A percentile compares a stretch with the other conserved stretches of the same genome.
phyloP scores from a whole-genome alignment of 192 early-diverging fungal genomes.

The Coemansia sp. region DNA sequence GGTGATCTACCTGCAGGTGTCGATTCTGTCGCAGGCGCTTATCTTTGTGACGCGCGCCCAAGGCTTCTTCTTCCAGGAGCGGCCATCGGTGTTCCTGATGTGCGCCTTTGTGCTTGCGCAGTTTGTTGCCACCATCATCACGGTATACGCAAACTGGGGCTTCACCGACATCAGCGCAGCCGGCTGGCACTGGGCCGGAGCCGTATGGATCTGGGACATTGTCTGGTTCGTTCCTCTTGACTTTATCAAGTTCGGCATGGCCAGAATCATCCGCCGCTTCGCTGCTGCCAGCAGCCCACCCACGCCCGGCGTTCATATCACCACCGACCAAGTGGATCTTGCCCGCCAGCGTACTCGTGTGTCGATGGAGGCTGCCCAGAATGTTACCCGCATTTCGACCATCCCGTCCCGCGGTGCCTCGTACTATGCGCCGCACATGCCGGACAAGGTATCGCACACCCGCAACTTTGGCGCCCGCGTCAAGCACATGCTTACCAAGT shows the following conservation, averaged over 20 bases:
- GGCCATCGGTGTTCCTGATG: constrained; percentile 69
- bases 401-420: constrained; percentile 60
- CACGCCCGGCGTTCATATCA: constrained; percentile 29
- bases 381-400: constrained; percentile 64
- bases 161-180: constrained; percentile 73
- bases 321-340: constrained; percentile 51
- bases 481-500: constrained; percentile 53
- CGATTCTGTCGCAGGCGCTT: constrained; percentile 75
- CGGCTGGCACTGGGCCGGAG: constrained; percentile 76
- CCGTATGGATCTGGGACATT: constrained; percentile 81
- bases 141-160: constrained; percentile 81
- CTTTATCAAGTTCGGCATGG: constrained; percentile 78
- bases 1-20: constrained; percentile 80
- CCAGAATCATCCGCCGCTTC: constrained; percentile 61
- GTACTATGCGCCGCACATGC: constrained; percentile 66
- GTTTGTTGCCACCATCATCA: constrained; percentile 77
- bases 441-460: constrained; percentile 56
- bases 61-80: constrained; percentile 76
- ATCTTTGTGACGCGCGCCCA: constrained; percentile 79
- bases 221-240: constrained; percentile 78
- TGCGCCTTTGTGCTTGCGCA: constrained; percentile 72
- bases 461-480: constrained; percentile 59
- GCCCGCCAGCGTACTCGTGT: constrained; percentile 59
- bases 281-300: constrained; percentile 28
- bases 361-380: constrained; percentile 57